phyloP scores from a whole-genome alignment of 345 rosid genomes.

The Stellera chamaejasme region DNA sequence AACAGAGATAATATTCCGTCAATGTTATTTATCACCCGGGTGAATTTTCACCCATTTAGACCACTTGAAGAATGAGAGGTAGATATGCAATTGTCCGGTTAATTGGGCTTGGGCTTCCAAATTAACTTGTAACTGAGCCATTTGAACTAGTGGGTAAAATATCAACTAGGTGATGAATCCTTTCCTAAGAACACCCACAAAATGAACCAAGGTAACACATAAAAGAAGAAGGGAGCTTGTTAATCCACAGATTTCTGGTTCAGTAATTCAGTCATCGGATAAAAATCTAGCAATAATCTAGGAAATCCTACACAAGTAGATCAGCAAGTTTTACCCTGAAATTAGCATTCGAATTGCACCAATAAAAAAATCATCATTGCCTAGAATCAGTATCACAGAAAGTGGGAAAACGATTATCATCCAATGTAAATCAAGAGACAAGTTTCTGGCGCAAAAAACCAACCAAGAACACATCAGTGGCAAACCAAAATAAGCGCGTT shows the following conservation, averaged over 20 bases:
- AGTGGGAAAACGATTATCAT: neutral
- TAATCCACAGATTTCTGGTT: neutral
- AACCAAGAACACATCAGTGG: conserved; percentile 13
- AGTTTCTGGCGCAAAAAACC: neutral
- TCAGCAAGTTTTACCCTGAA: neutral
- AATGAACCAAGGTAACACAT: neutral
- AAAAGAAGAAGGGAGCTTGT: neutral
- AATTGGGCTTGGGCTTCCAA: too few species aligned
- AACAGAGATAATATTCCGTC: too few species aligned
- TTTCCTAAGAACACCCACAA: neutral
- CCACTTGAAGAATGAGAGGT: too few species aligned
- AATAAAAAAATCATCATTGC: neutral
- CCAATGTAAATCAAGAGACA: conserved; percentile 11
- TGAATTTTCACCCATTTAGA: too few species aligned
- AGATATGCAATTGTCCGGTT: too few species aligned
- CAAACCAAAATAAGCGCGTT: conserved; percentile 6
- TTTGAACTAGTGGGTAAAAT: too few species aligned
- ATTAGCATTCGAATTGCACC: neutral
- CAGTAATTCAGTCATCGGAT: neutral
- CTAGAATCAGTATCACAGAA: neutral
- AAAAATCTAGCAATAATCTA: too few species aligned
- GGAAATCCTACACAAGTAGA: neutral
- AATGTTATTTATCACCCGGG: too few species aligned
- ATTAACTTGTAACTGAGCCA: too few species aligned
- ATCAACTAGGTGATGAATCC: too few species aligned